phyloP scores from a whole-genome alignment of 257 asterid species.

The Nicotiana obtusifolia region DNA sequence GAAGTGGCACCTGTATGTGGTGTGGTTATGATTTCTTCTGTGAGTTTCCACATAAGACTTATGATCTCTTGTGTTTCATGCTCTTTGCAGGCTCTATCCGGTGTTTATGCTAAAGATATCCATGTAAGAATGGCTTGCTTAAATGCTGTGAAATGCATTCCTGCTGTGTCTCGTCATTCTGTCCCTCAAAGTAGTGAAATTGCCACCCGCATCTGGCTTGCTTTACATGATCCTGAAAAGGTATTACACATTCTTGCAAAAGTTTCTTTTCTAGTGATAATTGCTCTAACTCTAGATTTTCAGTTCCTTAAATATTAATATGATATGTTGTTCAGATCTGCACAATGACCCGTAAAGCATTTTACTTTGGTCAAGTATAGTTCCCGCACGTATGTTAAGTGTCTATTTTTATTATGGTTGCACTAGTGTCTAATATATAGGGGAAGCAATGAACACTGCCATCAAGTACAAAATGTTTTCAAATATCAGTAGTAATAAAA shows the following conservation, averaged over 20 bases:
- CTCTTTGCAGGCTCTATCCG: conserved; percentile 65
- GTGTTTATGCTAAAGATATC: conserved; percentile 86
- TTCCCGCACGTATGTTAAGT: not conserved
- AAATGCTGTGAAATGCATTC: conserved; percentile 92
- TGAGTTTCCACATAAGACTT: not conserved
- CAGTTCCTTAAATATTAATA: not conserved
- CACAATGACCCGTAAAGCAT: not conserved
- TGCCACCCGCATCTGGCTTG: conserved; percentile 97
- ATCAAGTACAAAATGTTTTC: not conserved
- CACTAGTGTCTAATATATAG: not conserved
- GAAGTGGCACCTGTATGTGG: conserved; percentile 90
- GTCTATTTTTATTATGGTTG: not conserved
- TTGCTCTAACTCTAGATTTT: not conserved
- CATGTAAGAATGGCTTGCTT: conserved; percentile 96
- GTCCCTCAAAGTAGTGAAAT: conserved; percentile 77
- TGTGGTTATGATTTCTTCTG: conserved; percentile 16
- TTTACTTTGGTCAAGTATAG: not conserved
- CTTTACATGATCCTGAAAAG: conserved; percentile 90
- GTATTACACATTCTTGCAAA: conserved; percentile 23
- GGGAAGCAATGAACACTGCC: not conserved
- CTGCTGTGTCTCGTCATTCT: conserved; percentile 78
- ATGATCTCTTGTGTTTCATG: conserved; percentile 13
- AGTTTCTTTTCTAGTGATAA: not conserved
- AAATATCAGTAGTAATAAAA: not conserved
- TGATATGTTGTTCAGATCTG: conserved; percentile 1